Percentiles rank a stretch among this genome's conserved stretches.
Evolutionary conservation across 768 basidiomycete species (phyloP).

Genomic region (Suillus luteus): DNA sequence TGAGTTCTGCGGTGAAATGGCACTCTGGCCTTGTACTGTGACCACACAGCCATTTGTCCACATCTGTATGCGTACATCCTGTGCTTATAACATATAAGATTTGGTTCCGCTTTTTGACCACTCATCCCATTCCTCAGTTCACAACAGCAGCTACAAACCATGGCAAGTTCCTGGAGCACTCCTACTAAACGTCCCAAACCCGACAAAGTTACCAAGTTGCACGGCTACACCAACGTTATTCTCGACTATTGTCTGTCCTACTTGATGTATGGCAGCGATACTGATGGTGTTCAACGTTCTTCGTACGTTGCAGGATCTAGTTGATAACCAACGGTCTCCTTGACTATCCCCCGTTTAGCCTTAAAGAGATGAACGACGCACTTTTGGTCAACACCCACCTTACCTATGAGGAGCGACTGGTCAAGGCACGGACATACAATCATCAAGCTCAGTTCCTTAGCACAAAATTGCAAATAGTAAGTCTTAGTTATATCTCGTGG

Average conservation of each 20-base stretch:
- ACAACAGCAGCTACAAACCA: not conserved
- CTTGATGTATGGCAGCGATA: not conserved
- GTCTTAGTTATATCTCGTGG: not conserved
- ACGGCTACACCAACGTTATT: not conserved
- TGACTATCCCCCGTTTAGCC: not conserved
- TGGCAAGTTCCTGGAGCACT: not conserved
- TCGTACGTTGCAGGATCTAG: not conserved
- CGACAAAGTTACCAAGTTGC: conserved; percentile 1
- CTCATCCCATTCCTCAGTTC: not conserved
- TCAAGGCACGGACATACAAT: not conserved
- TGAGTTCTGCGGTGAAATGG: not conserved
- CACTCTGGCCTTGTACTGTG: not conserved
- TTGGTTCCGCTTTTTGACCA: not conserved
- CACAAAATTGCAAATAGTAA: not conserved
- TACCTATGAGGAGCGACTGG: conserved; percentile 3
- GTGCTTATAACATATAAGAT: not conserved
- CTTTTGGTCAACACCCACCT: not conserved
- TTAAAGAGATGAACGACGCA: not conserved
- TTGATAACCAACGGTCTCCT: not conserved
- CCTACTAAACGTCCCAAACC: not conserved
- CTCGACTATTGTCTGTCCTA: not conserved
- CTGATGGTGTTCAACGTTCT: not conserved
- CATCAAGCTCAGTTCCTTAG: not conserved
- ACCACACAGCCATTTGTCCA: not conserved
- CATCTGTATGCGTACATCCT: not conserved